Percentiles rank a stretch among this genome's conserved stretches.
Conservation (phyloP, 2,329 filamentous ascomycete genomes). For the Pyricularia sp. region DNA sequence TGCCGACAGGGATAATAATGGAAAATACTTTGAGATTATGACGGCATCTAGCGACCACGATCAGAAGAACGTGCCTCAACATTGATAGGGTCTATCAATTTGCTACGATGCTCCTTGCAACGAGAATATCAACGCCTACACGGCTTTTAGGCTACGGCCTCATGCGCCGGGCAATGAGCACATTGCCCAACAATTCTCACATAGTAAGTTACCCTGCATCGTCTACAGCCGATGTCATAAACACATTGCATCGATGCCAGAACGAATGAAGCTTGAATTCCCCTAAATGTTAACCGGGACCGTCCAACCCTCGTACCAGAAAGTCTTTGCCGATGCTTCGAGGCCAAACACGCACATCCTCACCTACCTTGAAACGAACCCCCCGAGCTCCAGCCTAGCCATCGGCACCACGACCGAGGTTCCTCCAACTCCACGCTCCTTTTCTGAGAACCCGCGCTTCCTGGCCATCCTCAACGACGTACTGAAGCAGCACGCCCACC, state of each 20-base stretch:
- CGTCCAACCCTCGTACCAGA: slow-evolving; percentile 24
- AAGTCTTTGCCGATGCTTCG: slow-evolving; percentile 39
- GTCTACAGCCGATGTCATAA: neutral
- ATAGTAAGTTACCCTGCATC: slow-evolving; percentile 29
- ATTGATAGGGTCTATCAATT: neutral
- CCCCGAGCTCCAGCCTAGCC: slow-evolving; percentile 38
- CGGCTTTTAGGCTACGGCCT: neutral
- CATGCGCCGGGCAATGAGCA: slow-evolving; percentile 26
- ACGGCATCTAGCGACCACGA: neutral
- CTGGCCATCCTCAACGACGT: slow-evolving; percentile 21
- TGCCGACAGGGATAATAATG: neutral
- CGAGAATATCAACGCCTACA: neutral
- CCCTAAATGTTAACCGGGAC: neutral
- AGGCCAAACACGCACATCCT: slow-evolving; percentile 37
- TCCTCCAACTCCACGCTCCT: slow-evolving; percentile 48
- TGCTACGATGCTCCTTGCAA: neutral
- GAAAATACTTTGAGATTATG: neutral
- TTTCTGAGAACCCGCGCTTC: slow-evolving; percentile 47
- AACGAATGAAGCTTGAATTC: neutral
- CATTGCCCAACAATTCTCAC: slow-evolving; percentile 34
- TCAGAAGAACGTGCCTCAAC: neutral
- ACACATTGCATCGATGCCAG: too few relatives aligned
- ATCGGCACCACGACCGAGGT: slow-evolving; percentile 45
- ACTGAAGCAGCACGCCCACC: slow-evolving; percentile 17
- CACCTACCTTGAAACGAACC: slow-evolving; percentile 43